Conservation (phyloP, 1,284 basidiomycete species). For the Puccinia horiana region DNA sequence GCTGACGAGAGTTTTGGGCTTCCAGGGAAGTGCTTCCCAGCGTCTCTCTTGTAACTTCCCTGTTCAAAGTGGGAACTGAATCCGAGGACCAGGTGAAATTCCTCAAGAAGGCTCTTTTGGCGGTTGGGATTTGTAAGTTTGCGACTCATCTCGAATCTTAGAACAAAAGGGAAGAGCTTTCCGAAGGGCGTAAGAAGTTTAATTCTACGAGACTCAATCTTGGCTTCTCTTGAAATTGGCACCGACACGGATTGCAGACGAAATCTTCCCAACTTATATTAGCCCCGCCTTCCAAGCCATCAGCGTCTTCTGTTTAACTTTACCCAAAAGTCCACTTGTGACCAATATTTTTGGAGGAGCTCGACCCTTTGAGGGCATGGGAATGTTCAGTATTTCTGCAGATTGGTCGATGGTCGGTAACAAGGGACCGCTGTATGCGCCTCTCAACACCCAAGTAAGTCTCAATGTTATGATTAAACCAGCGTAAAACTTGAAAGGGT, state of each 20-base stretch:
- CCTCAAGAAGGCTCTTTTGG: constrained; percentile 29
- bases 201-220: neutral
- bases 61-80: neutral
- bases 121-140: constrained; percentile 29
- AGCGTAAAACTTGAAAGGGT: too few relatives aligned
- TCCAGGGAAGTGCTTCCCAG: constrained; percentile 25
- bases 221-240: neutral
- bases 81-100: constrained; percentile 33
- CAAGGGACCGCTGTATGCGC: constrained; percentile 17
- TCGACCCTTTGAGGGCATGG: constrained; percentile 37
- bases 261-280: constrained; percentile 42
- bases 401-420: constrained; percentile 42
- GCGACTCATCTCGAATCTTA: neutral
- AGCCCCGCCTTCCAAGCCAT: constrained; percentile 38
- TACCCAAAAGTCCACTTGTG: neutral
- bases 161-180: neutral
- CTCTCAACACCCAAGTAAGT: constrained; percentile 33
- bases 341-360: constrained; percentile 40
- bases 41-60: constrained; percentile 22
- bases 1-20: neutral
- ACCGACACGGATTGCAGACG: neutral
- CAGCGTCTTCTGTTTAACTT: constrained; percentile 32
- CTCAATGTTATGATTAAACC: neutral
- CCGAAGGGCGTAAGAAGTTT: neutral
- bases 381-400: constrained; percentile 22